Evolutionary conservation across 2,329 filamentous ascomycete species (phyloP).

Genomic region (Keithomyces neogunnii): DNA sequence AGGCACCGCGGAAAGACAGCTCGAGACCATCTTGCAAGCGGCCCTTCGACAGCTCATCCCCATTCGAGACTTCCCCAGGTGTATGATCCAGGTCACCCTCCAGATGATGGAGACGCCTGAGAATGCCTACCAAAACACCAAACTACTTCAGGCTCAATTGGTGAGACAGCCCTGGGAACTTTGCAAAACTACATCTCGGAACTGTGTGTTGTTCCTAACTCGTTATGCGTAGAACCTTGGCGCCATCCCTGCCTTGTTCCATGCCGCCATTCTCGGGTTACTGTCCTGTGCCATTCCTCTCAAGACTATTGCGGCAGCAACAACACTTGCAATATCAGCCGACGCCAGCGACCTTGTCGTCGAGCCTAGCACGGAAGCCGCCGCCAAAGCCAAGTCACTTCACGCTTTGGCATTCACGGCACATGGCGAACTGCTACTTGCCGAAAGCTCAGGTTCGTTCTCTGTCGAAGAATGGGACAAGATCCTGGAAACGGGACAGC

Average conservation of each 20-base stretch:
- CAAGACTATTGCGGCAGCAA: constrained; percentile 60
- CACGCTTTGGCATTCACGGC: constrained; percentile 83
- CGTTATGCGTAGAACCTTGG: constrained; percentile 54
- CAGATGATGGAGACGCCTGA: constrained; percentile 64
- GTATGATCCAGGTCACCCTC: constrained; percentile 72
- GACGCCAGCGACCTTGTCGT: constrained; percentile 35
- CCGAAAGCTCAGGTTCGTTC: constrained; percentile 77
- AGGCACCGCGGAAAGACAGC: constrained; percentile 70
- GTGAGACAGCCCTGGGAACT: constrained; percentile 32
- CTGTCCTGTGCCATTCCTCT: constrained; percentile 78
- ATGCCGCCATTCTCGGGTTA: constrained; percentile 69
- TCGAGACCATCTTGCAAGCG: constrained; percentile 67
- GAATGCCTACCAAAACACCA: constrained; percentile 54
- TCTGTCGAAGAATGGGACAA: constrained; percentile 66
- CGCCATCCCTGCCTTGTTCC: constrained; percentile 72
- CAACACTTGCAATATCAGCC: constrained; percentile 50
- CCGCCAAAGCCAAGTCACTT: constrained; percentile 56
- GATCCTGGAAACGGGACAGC: constrained; percentile 55
- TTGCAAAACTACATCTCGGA: too few species aligned
- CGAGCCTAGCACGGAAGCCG: constrained; percentile 55
- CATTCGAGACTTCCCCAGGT: constrained; percentile 66
- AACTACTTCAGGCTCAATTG: constrained; percentile 49
- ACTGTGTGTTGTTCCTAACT: constrained; percentile 7
- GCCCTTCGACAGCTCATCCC: constrained; percentile 68
- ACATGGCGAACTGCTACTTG: constrained; percentile 62